These are phyloP conservation scores for Solanum chilense DNA, from an alignment of 257 asterid genomes.

Conservation along the genomic window DNA sequence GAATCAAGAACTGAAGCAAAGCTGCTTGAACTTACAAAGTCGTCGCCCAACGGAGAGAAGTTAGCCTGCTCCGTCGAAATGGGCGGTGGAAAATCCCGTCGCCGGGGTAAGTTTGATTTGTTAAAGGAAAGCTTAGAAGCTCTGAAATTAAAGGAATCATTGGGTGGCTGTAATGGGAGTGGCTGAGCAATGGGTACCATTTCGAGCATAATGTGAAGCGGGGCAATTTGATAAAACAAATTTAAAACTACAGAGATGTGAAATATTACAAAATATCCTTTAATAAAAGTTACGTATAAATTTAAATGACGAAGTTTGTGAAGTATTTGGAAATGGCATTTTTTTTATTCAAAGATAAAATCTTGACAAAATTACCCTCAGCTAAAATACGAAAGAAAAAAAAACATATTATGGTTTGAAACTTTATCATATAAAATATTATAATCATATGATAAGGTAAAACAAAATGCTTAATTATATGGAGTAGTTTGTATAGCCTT, in stretches of 20 bases:
- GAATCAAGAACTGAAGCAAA: slow-evolving; percentile 51
- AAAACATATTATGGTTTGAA: not conserved
- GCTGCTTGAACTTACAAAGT: slow-evolving; percentile 23
- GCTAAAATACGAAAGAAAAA: not conserved
- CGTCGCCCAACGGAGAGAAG: slow-evolving; percentile 5
- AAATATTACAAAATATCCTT: too few species aligned
- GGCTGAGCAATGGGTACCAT: not conserved
- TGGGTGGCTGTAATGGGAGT: not conserved
- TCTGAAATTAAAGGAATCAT: not conserved
- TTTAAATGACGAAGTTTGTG: not conserved
- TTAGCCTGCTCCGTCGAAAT: not conserved
- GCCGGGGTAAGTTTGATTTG: not conserved
- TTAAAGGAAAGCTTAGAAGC: not conserved
- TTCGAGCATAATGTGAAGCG: not conserved
- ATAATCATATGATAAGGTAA: not conserved
- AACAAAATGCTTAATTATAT: not conserved
- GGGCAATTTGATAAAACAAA: too few species aligned
- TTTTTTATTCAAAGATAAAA: not conserved
- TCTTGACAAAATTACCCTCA: not conserved
- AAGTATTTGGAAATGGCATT: not conserved
- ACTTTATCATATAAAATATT: not conserved
- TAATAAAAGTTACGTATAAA: too few species aligned
- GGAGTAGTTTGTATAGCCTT: not conserved
- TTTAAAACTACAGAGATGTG: too few species aligned
- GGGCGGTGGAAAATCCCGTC: not conserved